Evolutionary conservation across 768 basidiomycete species (phyloP).

Genomic region (Guyanaporus albipodus): DNA sequence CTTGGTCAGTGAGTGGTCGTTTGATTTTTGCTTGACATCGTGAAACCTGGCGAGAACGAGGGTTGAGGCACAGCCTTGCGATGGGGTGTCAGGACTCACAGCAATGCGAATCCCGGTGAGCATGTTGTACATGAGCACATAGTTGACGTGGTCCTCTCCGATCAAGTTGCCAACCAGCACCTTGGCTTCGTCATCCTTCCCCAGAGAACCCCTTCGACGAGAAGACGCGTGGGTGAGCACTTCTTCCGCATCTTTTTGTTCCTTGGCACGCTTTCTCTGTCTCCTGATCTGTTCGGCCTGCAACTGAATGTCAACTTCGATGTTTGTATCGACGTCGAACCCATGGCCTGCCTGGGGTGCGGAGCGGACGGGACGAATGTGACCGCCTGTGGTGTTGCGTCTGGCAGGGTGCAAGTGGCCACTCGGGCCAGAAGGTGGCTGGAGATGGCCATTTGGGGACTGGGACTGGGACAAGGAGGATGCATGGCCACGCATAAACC

Average conservation of each 20-base stretch:
- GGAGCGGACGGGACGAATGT: conserved; percentile 28
- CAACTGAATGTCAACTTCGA: conserved; percentile 66
- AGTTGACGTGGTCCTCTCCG: conserved; percentile 98
- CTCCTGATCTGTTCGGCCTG: conserved; percentile 84
- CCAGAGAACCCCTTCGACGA: conserved; percentile 20
- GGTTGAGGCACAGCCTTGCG: conserved; percentile 2
- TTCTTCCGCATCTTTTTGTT: conserved; percentile 59
- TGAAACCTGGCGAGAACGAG: conserved; percentile 61
- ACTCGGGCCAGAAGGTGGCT: conserved; percentile 38
- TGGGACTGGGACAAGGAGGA: conserved; percentile 25
- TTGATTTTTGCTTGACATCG: conserved; percentile 95
- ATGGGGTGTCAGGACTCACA: conserved; percentile 42
- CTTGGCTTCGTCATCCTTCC: conserved; percentile 42
- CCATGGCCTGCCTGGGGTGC: conserved; percentile 34
- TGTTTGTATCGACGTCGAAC: conserved; percentile 37
- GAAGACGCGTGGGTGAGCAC: conserved; percentile 40
- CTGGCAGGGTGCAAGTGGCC: conserved; percentile 45
- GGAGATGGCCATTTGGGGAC: conserved; percentile 46
- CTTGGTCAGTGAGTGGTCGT: conserved; percentile 76
- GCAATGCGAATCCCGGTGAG: conserved; percentile 96
- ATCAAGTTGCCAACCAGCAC: conserved; percentile 93
- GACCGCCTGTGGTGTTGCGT: conserved; percentile 69
- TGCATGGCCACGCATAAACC: conserved; percentile 15
- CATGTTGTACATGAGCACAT: conserved; percentile 99
- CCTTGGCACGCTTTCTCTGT: conserved; percentile 74